Evolutionary conservation across 208 protist genomes (phyloP).

Genomic region (Lotmaria passim): DNA sequence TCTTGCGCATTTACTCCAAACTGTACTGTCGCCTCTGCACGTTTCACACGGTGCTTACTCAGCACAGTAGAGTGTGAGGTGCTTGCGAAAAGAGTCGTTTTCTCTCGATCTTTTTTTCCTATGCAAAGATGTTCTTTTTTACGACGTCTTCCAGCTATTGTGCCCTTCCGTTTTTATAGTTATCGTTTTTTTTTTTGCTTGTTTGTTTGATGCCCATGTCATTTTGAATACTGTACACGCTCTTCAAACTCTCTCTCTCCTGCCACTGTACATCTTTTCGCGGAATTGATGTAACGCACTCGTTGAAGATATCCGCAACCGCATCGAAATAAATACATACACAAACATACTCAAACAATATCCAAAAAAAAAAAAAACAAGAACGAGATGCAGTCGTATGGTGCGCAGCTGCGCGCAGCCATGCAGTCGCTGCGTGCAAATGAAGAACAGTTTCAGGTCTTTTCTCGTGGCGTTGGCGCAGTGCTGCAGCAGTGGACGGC

Average conservation of each 20-base stretch:
- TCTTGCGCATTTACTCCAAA: too few species aligned
- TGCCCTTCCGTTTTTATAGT: too few species aligned
- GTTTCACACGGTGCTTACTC: too few species aligned
- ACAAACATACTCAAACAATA: conserved; percentile 3
- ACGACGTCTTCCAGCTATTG: background rate
- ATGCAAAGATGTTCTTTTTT: background rate
- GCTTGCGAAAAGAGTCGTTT: background rate
- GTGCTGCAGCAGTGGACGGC: conserved; percentile 90
- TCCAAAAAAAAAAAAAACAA: background rate
- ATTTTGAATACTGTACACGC: too few species aligned
- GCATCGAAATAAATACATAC: background rate
- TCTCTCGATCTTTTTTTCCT: conserved; percentile 6
- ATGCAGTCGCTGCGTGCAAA: conserved; percentile 52
- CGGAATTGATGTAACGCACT: background rate
- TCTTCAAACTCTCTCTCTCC: too few species aligned
- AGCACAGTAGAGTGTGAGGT: too few species aligned
- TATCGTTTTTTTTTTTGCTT: too few species aligned
- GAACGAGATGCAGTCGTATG: conserved; percentile 23
- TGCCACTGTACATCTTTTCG: too few species aligned
- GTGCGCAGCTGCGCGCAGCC: conserved; percentile 32
- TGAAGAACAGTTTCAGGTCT: conserved; percentile 68
- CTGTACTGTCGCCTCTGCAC: background rate
- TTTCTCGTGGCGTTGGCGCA: conserved; percentile 60
- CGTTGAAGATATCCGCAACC: background rate
- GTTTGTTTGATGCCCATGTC: too few species aligned